Evolutionary conservation across 345 rosid species (phyloP), one percentile per base, ranked within the genome.

Genomic region (Eucalyptus tenuipes): DNA sequence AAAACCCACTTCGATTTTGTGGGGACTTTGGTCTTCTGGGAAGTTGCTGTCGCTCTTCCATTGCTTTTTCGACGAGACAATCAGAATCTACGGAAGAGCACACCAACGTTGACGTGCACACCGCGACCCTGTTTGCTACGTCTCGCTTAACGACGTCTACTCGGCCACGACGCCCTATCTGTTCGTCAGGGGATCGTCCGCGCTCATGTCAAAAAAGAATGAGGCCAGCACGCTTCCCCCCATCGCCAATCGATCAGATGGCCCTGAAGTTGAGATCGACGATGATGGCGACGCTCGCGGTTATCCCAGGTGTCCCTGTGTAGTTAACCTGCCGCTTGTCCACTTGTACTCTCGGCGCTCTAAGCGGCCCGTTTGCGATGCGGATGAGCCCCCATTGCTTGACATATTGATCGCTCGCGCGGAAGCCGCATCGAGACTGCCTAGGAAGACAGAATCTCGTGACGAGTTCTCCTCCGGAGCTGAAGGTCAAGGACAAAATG

Each of bases 131-230:
- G 24, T 91, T 27, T 94, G 97, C 16, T 95, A 93, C 93, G 92
- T 93, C 8, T 93, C 98, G 75, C 92, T 96, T 33, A 97, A 96
- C 91, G 94, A 95, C 13, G 96, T 94, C 57, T 94, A 92, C 93
- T 95, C 99, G 0, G 93, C 96, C 44, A 90, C 97, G 4, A 93
- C 96, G 6, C 90, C 93, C 85, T 91, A 93, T 90, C 89, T 91
- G 47, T 93, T 90, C 90, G 92, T 95, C 61, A 89, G 88, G 20
- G 94, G 92, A 61, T 94, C 96, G 31, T 95, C 94, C 87, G 92
- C 92, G 91, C 93, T 94, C 40, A 95, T 93, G 97, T 93, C 95
- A 37, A 97, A 95, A 92, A 96, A 96, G 91, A 92, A 95, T 50
- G 94, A 95, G 88, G 96, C 97, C 55, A 96, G 96, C 86, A 95